Conservation (phyloP, 345 rosid genomes). For the Mangifera indica region DNA sequence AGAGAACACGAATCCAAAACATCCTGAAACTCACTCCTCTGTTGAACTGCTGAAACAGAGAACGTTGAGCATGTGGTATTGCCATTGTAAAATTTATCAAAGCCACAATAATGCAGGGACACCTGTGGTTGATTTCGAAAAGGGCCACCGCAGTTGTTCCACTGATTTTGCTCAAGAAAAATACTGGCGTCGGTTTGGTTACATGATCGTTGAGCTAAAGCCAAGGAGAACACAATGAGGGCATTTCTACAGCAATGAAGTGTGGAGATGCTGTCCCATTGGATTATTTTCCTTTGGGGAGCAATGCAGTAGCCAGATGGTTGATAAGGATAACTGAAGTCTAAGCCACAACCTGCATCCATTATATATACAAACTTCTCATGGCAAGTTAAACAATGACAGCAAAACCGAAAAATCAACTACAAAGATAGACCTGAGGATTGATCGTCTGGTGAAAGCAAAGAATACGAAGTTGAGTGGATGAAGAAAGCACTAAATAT, state of each 20-base stretch:
- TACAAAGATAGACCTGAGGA: constrained; percentile 21
- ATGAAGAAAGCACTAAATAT: constrained; percentile 5
- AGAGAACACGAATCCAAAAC: constrained; percentile 31
- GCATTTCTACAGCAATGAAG: constrained; percentile 50
- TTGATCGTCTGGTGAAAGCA: constrained; percentile 21
- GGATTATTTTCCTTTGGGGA: constrained; percentile 18
- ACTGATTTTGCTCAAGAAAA: constrained; percentile 35
- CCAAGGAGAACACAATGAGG: constrained; percentile 36
- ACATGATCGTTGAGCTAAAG: constrained; percentile 33
- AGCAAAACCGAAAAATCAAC: background rate
- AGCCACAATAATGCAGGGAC: constrained; percentile 33
- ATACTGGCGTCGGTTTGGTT: background rate
- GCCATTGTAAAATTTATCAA: constrained; percentile 30
- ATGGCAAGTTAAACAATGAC: background rate
- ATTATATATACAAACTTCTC: background rate
- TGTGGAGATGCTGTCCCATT: constrained; percentile 37
- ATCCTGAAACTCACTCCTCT: background rate
- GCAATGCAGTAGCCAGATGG: constrained; percentile 48
- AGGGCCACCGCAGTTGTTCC: constrained; percentile 30
- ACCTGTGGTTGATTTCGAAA: constrained; percentile 25
- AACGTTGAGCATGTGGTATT: constrained; percentile 32
- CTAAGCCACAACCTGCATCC: constrained; percentile 34
- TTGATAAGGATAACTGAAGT: constrained; percentile 37
- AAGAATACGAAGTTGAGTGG: background rate
- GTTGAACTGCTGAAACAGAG: constrained; percentile 23